Evolutionary conservation across 2,329 filamentous ascomycete genomes (phyloP), one percentile per base, ranked within the genome.

Genomic region (Epichloe bromicola): DNA sequence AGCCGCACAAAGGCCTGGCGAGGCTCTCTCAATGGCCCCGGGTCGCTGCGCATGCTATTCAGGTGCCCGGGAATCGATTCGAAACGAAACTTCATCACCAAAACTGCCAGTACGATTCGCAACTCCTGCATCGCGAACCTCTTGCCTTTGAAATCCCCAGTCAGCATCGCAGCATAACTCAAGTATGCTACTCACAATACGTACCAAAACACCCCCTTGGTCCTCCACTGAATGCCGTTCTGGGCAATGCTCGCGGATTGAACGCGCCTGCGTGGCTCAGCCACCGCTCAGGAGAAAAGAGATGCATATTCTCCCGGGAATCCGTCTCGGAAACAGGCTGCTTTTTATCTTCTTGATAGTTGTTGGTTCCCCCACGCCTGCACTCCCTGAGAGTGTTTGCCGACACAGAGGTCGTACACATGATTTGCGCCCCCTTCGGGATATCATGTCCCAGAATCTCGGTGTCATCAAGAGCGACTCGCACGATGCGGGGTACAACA

Each of bases 271-370:
- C 41, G 10, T 48, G 23, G 42, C 46, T 45, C 20, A 56, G 50
- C 54, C 54, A 56, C 36, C 56, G 30, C 5, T 48, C 53, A 3
- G 56, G 56, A 6, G 46, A 36, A 15, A 56, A 55, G 4, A 34
- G 38, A 36, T 48, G 36, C 45, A 56, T 33, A 7, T 37, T 15
- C 4, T 41, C 23, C 15, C 37, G 10, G 10, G 2, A 3, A 37
- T 10, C 30, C 3, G 44, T 5, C 3, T 37, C 6, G 11, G 17
- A 11, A 17, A 3, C 15, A 38, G 2, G 7, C 34, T 23, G 17
- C 12, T 5, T 11, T 6, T 36, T n/a, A 4, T 14, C 30, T 4
- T 34, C 38, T 33, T 37, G 5, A 19, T 33, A 2, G 3, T 11
- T 20, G 3, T 34, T 34, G 3, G 11, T 5, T 11, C 8, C 4